Evolutionary conservation across 208 protist species (phyloP).

Genomic region (Leishmania mexicana): DNA sequence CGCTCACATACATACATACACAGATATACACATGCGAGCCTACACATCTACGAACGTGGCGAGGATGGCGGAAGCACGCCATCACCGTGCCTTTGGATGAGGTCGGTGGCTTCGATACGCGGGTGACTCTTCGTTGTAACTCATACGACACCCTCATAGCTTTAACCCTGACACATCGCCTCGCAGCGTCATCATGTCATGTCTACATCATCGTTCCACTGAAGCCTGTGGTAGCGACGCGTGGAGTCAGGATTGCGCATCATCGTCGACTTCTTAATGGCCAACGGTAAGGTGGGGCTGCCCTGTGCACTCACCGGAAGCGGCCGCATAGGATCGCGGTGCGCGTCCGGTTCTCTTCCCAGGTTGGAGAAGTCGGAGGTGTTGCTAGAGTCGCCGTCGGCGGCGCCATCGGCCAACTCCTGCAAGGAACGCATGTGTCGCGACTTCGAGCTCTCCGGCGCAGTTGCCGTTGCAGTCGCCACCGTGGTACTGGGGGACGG

Average conservation of each 20-base stretch:
- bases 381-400: constrained; percentile 23
- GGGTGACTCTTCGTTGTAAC: background rate
- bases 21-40: background rate
- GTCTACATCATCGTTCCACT: constrained; percentile 27
- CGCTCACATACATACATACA: background rate
- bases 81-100: background rate
- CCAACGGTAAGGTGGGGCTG: background rate
- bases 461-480: background rate
- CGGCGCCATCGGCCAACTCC: constrained; percentile 17
- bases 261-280: constrained; percentile 25
- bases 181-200: background rate
- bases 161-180: background rate
- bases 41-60: background rate
- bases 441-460: constrained; percentile 10
- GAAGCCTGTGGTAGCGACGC: constrained; percentile 30
- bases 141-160: background rate
- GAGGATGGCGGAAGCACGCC: background rate
- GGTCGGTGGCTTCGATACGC: background rate
- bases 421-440: constrained; percentile 23
- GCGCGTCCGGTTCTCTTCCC: background rate
- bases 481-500: constrained; percentile 8
- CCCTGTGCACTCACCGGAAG: background rate
- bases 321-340: background rate
- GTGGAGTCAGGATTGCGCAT: constrained; percentile 30
- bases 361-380: constrained; percentile 24